Conservation (phyloP, 2,329 filamentous ascomycete genomes). For the Monilinia laxa region DNA sequence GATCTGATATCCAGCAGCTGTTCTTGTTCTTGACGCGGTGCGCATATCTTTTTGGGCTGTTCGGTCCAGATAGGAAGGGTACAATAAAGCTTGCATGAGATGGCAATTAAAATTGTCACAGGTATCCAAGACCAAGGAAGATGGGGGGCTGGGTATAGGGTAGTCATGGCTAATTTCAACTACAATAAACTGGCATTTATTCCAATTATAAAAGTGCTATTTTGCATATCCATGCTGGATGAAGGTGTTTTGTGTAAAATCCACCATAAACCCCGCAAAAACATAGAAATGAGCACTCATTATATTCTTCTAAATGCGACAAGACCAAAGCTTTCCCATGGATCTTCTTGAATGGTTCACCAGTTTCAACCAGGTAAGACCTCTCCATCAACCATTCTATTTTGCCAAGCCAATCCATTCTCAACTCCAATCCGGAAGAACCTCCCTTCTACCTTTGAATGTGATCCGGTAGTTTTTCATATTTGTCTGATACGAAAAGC, state of each 20-base stretch:
- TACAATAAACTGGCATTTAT: neutral
- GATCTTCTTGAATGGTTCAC: neutral
- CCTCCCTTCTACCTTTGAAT: neutral
- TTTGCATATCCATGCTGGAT: neutral
- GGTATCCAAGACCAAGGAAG: neutral
- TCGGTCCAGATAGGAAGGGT: slow-evolving; percentile 49
- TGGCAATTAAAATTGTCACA: neutral
- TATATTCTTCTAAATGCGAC: neutral
- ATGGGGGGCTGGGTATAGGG: neutral
- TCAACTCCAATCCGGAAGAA: neutral
- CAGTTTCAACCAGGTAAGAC: too few relatives aligned
- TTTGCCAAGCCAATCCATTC: neutral
- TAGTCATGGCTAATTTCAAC: neutral
- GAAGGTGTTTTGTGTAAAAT: neutral
- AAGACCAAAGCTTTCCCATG: neutral
- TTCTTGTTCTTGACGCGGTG: slow-evolving; percentile 58
- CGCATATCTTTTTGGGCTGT: slow-evolving; percentile 58
- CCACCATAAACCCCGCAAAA: neutral
- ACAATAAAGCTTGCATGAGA: slow-evolving; percentile 1
- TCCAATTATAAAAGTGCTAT: neutral
- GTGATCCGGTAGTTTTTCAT: neutral
- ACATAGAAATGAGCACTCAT: neutral
- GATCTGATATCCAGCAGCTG: slow-evolving; percentile 39
- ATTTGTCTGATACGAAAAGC: neutral
- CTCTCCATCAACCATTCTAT: neutral